Evolutionary conservation across 2,329 filamentous ascomycete genomes (phyloP), one percentile per base, ranked within the genome.

Genomic region (Colletotrichum tropicicola): DNA sequence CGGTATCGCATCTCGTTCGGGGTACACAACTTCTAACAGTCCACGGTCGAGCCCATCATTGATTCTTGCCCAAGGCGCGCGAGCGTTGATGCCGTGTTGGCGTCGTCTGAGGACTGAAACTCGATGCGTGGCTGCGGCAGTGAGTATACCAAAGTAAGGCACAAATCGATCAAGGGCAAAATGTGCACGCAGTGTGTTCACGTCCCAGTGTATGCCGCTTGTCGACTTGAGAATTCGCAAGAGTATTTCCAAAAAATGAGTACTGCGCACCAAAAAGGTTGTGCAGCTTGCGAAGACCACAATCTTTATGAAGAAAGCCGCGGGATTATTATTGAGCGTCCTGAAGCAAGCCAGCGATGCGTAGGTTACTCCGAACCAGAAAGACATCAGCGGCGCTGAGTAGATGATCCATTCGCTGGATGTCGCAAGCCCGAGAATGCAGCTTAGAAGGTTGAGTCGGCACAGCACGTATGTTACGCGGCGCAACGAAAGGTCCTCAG

Each of bases 331-430:
- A 67, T 88, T 88, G 65, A 74, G 72, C 25, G 70, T 69, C 4
- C 73, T 73, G 32, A 76, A 77, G 17, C 82, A 70, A 17, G 78
- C 75, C 60, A 90, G 75, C 5, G 85, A 87, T 28, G 77, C 67
- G 70, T 82, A 90, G n/a, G 87, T 77, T 21, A 88, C 75, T 6
- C 88, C 67, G 70, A 89, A 91, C 86, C 88, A 91, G 71, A 90
- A 88, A 51, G 82, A 88, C 39, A 85, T 79, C 2, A 89, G 76
- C 1, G 86, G 83, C 0, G 86, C 81, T 69, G 90, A 88, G 72
- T 90, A 90, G 32, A 71, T 71, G 68, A 75, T 72, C 55, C 72
- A 89, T 32, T 82, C 77, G 2, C 85, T 88, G 23, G 79, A 75
- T 83, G 89, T 86, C 67, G 86, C 77, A 21, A 86, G 86, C 1